Percentiles rank a stretch among this genome's conserved stretches.
Conservation (phyloP, 2,329 filamentous ascomycete genomes). For the Colletotrichum agaves region DNA sequence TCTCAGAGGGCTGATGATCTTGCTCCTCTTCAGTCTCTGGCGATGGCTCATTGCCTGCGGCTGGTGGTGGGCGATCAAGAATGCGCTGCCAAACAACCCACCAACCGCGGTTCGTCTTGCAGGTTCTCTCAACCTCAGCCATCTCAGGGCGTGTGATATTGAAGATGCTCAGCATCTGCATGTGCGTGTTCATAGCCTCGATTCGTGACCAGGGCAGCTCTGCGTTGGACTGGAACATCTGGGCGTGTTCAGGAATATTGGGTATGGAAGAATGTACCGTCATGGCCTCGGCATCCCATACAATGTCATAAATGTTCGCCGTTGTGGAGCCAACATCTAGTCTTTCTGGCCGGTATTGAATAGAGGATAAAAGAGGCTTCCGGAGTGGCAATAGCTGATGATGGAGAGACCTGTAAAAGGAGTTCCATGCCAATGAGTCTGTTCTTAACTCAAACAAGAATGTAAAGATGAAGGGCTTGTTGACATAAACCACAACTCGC, state of each 20-base stretch:
- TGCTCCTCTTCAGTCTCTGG: conserved; percentile 1
- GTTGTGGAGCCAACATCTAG: conserved; percentile 50
- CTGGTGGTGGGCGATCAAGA: conserved; percentile 48
- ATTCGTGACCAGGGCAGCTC: conserved; percentile 63
- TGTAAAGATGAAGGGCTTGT: conserved; percentile 80
- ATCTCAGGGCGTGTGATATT: conserved; percentile 54
- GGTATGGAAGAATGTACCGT: conserved; percentile 73
- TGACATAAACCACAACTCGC: conserved; percentile 77
- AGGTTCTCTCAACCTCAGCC: conserved; percentile 67
- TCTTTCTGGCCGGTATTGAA: conserved; percentile 64
- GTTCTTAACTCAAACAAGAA: conserved; percentile 76
- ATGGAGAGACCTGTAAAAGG: conserved; percentile 69
- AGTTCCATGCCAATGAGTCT: conserved; percentile 65
- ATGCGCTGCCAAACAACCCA: conserved; percentile 76
- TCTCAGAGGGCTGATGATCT: conserved; percentile 1
- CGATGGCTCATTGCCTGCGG: background rate
- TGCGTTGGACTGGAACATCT: conserved; percentile 21
- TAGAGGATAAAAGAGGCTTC: conserved; percentile 66
- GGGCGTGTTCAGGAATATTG: conserved; percentile 66
- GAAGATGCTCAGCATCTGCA: conserved; percentile 70
- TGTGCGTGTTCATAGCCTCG: conserved; percentile 73
- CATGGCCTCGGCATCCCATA: conserved; percentile 68
- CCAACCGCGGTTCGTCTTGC: conserved; percentile 74
- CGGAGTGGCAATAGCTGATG: conserved; percentile 69
- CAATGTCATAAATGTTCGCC: conserved; percentile 67